Base-by-base conservation (phyloP, 768 basidiomycete genomes). In the Naganishia antarctica region DNA sequence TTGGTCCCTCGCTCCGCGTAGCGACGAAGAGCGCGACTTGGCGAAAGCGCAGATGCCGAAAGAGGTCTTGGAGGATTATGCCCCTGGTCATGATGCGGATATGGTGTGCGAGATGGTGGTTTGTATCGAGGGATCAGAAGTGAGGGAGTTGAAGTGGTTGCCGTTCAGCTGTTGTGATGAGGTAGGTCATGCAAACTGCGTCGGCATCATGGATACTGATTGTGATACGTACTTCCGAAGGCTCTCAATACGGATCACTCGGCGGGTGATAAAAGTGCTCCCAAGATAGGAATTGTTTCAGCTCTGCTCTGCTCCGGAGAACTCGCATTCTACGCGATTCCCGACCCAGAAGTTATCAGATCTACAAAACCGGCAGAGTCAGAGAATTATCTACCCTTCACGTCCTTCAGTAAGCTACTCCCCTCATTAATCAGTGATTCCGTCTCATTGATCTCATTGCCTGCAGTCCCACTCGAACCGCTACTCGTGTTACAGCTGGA, bases 271-370 rank as follows among this genome's bases (percentile, higher is more conserved):
- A 16, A 23, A 12, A 45, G 26, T 16, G 29, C 48, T 21, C 50
- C 49, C 3, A 93, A 90, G 73, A 78, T 98, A 0, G 94, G 96
- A 0, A 73, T 99, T 8, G 73, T 98, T 7, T 90, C 85, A 0
- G 92, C 87, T 11, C 84, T 87, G 0, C 93, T 93, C 61, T 86
- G 87, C 70, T 92, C 97, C 71, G 94, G 94, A 2, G 86, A 89
- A 0, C 78, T 93, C 29, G 85, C 85, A 0, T 73, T 97, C 18
- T 92, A 86, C 67, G 81, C 83, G 2, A 83, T 97, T 4, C 94
- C 93, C 1, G 84, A 89, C 64, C 92, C 53, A 57, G 53, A 57
- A 29, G 34, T 57, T 11, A 40, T 57, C 53, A 57, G 53, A 57
- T 37, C 92, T 1, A 71, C 77, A n/a, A 82, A 53, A 18, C 61